phyloP scores from a whole-genome alignment of 805 yeast genomes.

The Yarrowia sp. region DNA sequence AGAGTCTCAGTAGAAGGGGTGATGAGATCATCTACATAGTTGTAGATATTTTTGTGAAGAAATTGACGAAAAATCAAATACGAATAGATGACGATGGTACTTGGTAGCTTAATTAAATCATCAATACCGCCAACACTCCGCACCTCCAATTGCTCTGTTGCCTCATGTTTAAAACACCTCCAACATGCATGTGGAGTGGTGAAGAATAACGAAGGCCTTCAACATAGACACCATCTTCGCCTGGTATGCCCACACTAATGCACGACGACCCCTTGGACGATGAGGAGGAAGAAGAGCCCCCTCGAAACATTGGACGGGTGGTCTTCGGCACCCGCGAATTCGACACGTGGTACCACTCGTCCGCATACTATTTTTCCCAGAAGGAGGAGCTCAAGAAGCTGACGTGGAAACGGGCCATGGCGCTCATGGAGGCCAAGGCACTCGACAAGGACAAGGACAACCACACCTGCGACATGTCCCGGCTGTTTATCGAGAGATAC shows the following conservation, averaged over 20 bases:
- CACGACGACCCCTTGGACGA: slow-evolving; percentile 29
- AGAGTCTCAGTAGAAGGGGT: neutral
- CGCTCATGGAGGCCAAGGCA: slow-evolving; percentile 55
- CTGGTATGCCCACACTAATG: slow-evolving; percentile 11
- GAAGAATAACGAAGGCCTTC: slow-evolving; percentile 1
- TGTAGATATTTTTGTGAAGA: too few species aligned
- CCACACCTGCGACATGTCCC: slow-evolving; percentile 28
- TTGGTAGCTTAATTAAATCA: too few species aligned
- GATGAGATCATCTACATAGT: too few species aligned
- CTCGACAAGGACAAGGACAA: slow-evolving; percentile 37
- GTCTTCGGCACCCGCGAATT: slow-evolving; percentile 72
- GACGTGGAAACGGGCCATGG: slow-evolving; percentile 35
- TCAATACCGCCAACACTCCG: too few species aligned
- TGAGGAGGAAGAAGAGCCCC: slow-evolving; percentile 40
- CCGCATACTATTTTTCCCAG: slow-evolving; percentile 68
- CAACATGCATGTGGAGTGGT: slow-evolving; percentile 13
- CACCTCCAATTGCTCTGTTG: too few species aligned
- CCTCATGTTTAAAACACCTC: neutral
- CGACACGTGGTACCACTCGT: slow-evolving; percentile 87
- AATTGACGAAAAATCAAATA: too few species aligned
- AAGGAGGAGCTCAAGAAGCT: slow-evolving; percentile 35
- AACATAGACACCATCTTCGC: slow-evolving; percentile 19
- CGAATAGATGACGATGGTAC: too few species aligned
- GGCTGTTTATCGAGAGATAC: slow-evolving; percentile 27
- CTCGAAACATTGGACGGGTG: slow-evolving; percentile 67